Base-by-base conservation (phyloP, 2,329 filamentous ascomycete genomes). In the Aspergillus caelatus region DNA sequence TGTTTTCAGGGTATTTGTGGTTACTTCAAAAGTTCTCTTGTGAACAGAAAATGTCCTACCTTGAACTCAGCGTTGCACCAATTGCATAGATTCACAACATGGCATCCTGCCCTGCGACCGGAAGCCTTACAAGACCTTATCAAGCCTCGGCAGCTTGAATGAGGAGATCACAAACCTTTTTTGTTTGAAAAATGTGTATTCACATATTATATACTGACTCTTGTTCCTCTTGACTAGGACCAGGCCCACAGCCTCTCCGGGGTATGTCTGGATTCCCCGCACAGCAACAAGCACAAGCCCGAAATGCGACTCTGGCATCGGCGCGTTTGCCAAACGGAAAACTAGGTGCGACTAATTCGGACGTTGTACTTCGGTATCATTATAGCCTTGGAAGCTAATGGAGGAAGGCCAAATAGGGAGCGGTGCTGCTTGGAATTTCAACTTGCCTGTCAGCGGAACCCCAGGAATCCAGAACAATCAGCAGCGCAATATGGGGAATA, bases 351-450 rank as follows among this genome's bases (percentile, higher is more conserved):
- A 63, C 62, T 50, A 56, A 26, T 16, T 43, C 12, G 23, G 43
- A 39, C 12, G 34, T 32, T 16, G 36, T 21, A 36, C 9, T 50
- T 57, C 36, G 56, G 16, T 62, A 36, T 39, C 46, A 43, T 41
- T 16, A 36, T 32, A 43, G 28, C 30, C 21, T 58, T 62, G 52
- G 64, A 67, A 63, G 68, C 74, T 77, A 70, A 77, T 57, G 30
- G 50, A 39, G 58, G 41, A 32, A 50, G 57, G 48, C 50, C 60
- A 26, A 71, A 55, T 74, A 83, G 85, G 85, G 58, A 83, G 80
- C 70, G 83, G 82, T 70, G 81, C 84, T 65, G 84, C 84, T 73
- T 88, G 85, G 85, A 85, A 83, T 56, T 87, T 87, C 72, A 84
- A 83, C 56, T 76, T 83, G 60, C 83, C 84, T 50, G 81, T 84